Evolutionary conservation across 176 grass and related monocot species (phyloP).

Genomic region (Areca catechu): DNA sequence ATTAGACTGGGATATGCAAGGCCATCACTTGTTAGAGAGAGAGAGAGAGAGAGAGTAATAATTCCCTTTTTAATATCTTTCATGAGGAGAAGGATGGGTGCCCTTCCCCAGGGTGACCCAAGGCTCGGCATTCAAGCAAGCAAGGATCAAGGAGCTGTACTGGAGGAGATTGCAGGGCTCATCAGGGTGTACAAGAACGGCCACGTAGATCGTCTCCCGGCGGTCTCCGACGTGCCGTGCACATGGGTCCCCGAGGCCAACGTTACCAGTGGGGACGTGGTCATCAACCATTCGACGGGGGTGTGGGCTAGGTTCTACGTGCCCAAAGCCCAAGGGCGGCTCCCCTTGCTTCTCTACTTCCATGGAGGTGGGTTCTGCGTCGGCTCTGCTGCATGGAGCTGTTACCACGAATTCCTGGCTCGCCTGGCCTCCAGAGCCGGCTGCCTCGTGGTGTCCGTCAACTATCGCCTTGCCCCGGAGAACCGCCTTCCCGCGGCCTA

Average conservation of each 20-base stretch:
- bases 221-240: conserved; percentile 49
- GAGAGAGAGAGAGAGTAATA: too few relatives aligned
- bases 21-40: too few relatives aligned
- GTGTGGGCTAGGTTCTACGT: conserved; percentile 70
- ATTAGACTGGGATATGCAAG: too few relatives aligned
- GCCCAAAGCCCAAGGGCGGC: conserved; percentile 14
- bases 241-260: conserved; percentile 34
- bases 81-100: conserved; percentile 45
- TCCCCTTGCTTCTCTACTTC: conserved; percentile 81
- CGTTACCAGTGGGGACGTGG: conserved; percentile 37
- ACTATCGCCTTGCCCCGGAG: conserved; percentile 88
- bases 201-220: conserved; percentile 62
- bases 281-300: conserved; percentile 37
- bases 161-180: conserved; percentile 77
- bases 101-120: conserved; percentile 48
- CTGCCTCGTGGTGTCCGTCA: conserved; percentile 62
- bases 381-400: conserved; percentile 77
- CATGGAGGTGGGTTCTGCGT: conserved; percentile 96
- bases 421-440: conserved; percentile 28
- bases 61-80: too few relatives aligned
- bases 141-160: conserved; percentile 37
- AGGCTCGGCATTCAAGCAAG: conserved; percentile 25
- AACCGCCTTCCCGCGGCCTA: conserved; percentile 52
- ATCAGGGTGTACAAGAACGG: conserved; percentile 67
- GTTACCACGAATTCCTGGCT: conserved; percentile 86